These are phyloP conservation scores for Diaporthe australafricana DNA, from an alignment of 2,329 filamentous ascomycete genomes.

Conservation along the genomic window DNA sequence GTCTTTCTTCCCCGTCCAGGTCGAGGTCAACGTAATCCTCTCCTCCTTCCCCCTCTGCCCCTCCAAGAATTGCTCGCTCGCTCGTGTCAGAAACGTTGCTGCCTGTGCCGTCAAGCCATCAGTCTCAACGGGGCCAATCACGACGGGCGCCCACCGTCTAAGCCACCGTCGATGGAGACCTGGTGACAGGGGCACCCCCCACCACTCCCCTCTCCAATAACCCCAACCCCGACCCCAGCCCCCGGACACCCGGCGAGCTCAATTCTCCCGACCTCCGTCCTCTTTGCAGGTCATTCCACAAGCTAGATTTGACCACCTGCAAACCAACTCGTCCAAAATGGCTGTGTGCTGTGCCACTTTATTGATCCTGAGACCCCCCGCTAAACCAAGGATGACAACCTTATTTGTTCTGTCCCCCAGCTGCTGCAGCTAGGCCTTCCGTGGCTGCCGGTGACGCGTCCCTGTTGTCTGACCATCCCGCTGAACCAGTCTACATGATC, in stretches of 20 bases:
- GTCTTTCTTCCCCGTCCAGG: neutral
- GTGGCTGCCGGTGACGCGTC: constrained; percentile 43
- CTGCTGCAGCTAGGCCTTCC: constrained; percentile 14
- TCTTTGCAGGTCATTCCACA: no score
- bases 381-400: constrained; percentile 13
- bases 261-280: no score
- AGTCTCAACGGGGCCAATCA: neutral
- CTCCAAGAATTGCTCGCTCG: neutral
- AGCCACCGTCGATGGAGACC: constrained; percentile 14
- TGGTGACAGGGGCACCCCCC: constrained; percentile 6
- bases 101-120: constrained; percentile 27
- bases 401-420: constrained; percentile 31
- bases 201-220: neutral
- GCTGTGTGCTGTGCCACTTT: neutral
- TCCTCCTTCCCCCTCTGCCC: neutral
- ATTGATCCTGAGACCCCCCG: neutral
- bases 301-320: no score
- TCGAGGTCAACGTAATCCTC: neutral
- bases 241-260: no score
- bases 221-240: neutral
- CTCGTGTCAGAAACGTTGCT: constrained; percentile 25
- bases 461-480: constrained; percentile 15
- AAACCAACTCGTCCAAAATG: no score
- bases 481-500: neutral
- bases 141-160: neutral